Base-by-base conservation (phyloP, 768 basidiomycete genomes). In the Lactifluus hygrophoroides region DNA sequence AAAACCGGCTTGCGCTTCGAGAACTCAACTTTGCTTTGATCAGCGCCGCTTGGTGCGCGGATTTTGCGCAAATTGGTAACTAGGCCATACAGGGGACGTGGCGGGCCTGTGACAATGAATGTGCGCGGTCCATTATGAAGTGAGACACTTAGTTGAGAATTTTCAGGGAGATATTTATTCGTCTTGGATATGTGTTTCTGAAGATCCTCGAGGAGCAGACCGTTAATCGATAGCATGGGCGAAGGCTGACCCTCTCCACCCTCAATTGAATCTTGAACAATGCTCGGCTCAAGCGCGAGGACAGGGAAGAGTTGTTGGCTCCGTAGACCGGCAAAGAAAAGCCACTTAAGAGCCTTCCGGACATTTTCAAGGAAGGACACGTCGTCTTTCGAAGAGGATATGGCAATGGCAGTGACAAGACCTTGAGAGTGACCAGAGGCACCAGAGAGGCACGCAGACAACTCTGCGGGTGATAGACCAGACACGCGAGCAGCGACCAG, bases 391-490 rank as follows among this genome's bases (percentile, higher is more conserved):
- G 94, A 92, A 5, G 90, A 83, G 7, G 94, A 80, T 66, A 97
- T 83, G 38, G 82, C 85, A 52, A 94, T 81, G n/a, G 96, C 96
- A 13, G 94, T 91, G 48, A 96, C 85, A 65, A 99, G 84, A 64
- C 96, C 96, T 72, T 98, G 95, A 2, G 94, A 97, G 74, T 99
- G 96, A 32, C 96, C 96, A 16, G 96, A 98, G 2, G 94, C 83
- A 34, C 95, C 95, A 10, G 82, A 77, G 54, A 98, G 79, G 46
- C 80, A 80, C 46, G 77, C 73, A 38, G 89, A 83, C 69, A 96
- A 79, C 67, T 94, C 82, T 9, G 85, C 90, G 0, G 93, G 93
- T 8, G 83, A 83, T 43, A 91, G 73, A 56, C 84, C 82, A 21
- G 84, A 76, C 55, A 90, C 84, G 53, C 83, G 85, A 69, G 87